Conservation (phyloP, 2,329 filamentous ascomycete species). For the Penicillium olsonii region DNA sequence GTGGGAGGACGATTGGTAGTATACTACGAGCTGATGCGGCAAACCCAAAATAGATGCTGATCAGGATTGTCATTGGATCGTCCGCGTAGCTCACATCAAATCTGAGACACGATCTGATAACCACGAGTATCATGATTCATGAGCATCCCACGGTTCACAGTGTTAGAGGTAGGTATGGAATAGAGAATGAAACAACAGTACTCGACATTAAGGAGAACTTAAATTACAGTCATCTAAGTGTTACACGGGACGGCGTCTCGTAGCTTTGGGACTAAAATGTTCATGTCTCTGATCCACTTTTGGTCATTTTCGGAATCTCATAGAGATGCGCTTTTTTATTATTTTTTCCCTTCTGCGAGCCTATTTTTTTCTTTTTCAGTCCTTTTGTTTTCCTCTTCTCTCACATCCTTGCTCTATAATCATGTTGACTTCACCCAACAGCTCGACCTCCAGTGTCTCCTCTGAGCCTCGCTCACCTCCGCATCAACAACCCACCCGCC, state of each 20-base stretch:
- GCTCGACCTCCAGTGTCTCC: conserved; percentile 29
- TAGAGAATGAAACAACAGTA: too few relatives aligned
- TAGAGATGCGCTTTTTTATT: conserved; percentile 10
- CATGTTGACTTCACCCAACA: conserved; percentile 32
- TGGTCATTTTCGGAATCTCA: conserved; percentile 25
- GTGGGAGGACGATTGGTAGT: too few relatives aligned
- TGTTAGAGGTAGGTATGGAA: too few relatives aligned
- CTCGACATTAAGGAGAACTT: conserved; percentile 3
- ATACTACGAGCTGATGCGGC: background rate
- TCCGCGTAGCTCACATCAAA: conserved; percentile 2
- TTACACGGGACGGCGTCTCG: conserved; percentile 23
- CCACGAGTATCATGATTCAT: background rate
- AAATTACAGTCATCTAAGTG: conserved; percentile 29
- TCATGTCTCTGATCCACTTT: conserved; percentile 28
- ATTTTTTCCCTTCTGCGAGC: background rate
- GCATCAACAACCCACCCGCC: conserved; percentile 27
- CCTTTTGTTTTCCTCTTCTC: conserved; percentile 1
- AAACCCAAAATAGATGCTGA: background rate
- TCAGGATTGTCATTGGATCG: conserved; percentile 5
- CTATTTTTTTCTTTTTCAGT: background rate
- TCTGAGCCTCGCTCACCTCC: conserved; percentile 30
- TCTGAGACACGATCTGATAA: conserved; percentile 22
- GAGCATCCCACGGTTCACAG: too few relatives aligned
- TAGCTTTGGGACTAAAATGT: conserved; percentile 21
- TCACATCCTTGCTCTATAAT: background rate